Percentiles rank a stretch among this genome's conserved stretches.
Conservation (phyloP, 1,284 basidiomycete species). For the Fomes fomentarius region DNA sequence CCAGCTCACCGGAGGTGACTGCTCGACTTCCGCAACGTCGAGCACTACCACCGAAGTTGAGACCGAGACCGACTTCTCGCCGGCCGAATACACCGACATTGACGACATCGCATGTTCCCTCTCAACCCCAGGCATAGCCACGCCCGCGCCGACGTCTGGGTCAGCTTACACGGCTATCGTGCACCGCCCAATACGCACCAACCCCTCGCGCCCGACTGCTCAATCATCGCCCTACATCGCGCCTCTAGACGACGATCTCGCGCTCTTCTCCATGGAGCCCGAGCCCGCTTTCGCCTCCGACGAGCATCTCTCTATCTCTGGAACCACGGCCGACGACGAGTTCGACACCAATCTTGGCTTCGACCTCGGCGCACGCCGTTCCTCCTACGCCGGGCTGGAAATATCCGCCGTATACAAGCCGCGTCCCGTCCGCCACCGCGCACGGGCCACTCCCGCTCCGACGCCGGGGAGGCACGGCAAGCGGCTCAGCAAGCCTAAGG, state of each 20-base stretch:
- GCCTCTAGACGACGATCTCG: constrained; percentile 37
- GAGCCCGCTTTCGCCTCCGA: constrained; percentile 36
- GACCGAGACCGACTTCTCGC: constrained; percentile 35
- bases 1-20: not conserved
- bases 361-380: constrained; percentile 9
- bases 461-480: constrained; percentile 39
- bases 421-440: constrained; percentile 56
- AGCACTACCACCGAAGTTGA: constrained; percentile 41
- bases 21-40: not conserved
- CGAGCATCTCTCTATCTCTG: constrained; percentile 8
- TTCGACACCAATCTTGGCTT: constrained; percentile 19
- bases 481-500: constrained; percentile 38
- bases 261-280: constrained; percentile 53
- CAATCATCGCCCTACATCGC: constrained; percentile 35
- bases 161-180: constrained; percentile 5
- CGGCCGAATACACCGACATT: constrained; percentile 35
- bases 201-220: constrained; percentile 29
- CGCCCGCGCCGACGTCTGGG: constrained; percentile 13
- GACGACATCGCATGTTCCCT: constrained; percentile 31
- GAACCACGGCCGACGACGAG: constrained; percentile 24
- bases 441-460: constrained; percentile 24
- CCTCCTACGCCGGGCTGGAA: constrained; percentile 57
- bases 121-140: constrained; percentile 18
- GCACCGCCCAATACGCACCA: constrained; percentile 23
- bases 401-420: constrained; percentile 75